These are phyloP conservation scores for Oryza glaberrima DNA, from an alignment of 176 grass and related monocot species.

Conservation along the genomic window DNA sequence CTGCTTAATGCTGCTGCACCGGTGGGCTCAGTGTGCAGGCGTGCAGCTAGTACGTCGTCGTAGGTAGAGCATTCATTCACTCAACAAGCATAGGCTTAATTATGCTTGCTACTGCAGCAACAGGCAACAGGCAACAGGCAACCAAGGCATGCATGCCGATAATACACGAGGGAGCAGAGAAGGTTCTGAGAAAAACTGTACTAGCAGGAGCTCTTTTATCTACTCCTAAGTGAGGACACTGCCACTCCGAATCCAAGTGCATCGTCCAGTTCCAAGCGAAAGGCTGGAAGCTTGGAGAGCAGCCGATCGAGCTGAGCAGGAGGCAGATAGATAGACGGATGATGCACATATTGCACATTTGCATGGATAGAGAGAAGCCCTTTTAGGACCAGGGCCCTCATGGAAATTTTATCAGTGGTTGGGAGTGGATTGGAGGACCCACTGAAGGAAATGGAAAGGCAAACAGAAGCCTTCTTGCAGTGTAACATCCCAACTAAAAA, in stretches of 20 bases:
- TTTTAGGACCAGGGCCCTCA: slow-evolving; percentile 9
- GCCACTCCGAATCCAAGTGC: neutral
- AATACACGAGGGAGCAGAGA: slow-evolving; percentile 8
- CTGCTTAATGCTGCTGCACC: slow-evolving; percentile 5
- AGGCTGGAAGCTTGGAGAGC: slow-evolving; percentile 7
- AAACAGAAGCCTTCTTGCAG: neutral
- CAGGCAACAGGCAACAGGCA: neutral
- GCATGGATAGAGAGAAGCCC: slow-evolving; percentile 15
- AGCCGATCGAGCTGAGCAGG: neutral
- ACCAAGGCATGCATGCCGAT: neutral
- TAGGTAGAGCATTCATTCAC: slow-evolving; percentile 19
- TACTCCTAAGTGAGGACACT: too few species aligned
- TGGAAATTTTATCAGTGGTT: neutral
- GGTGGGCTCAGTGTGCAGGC: neutral
- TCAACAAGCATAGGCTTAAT: slow-evolving; percentile 2
- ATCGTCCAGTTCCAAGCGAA: neutral
- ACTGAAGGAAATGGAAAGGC: neutral
- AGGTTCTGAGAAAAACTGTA: slow-evolving; percentile 29
- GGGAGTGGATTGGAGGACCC: neutral
- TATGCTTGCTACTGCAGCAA: neutral
- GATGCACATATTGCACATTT: slow-evolving; percentile 23
- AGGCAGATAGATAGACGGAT: slow-evolving; percentile 20
- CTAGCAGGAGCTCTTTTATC: neutral
- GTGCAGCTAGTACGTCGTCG: neutral
- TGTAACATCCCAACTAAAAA: neutral